These are phyloP conservation scores for Heimioporus sp. DNA, from an alignment of 768 basidiomycete species.

Conservation along the genomic window DNA sequence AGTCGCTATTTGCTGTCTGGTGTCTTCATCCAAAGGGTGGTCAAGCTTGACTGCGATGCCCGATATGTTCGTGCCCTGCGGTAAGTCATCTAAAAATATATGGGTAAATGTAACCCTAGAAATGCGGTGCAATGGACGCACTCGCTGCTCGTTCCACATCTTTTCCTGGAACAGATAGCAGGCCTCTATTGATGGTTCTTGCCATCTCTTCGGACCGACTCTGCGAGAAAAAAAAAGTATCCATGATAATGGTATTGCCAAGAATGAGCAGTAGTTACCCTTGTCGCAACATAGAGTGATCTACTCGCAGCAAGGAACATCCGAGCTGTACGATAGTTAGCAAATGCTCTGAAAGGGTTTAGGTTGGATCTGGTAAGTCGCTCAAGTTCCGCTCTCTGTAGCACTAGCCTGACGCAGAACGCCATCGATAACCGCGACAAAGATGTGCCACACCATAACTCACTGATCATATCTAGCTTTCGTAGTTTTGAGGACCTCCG, in stretches of 20 bases:
- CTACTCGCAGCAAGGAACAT: slow-evolving; percentile 4
- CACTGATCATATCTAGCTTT: slow-evolving; percentile 4
- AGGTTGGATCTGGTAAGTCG: not conserved
- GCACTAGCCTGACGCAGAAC: not conserved
- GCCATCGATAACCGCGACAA: not conserved
- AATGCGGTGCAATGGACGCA: not conserved
- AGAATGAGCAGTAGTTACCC: not conserved
- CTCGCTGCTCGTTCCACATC: not conserved
- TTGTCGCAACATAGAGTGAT: slow-evolving; percentile 1
- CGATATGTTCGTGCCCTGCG: not conserved
- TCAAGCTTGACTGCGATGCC: slow-evolving; percentile 10
- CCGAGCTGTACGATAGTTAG: slow-evolving; percentile 3
- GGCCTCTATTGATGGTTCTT: not conserved
- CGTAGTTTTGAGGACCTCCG: not conserved
- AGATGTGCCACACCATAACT: not conserved
- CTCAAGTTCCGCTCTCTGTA: not conserved
- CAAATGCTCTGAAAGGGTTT: slow-evolving; percentile 1
- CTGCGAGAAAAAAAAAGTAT: not conserved
- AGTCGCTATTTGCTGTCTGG: not conserved
- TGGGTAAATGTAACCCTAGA: too few species aligned
- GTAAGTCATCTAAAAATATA: not conserved
- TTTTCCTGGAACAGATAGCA: slow-evolving; percentile 1
- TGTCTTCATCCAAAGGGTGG: slow-evolving; percentile 5
- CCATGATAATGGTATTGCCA: too few species aligned
- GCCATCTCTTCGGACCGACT: slow-evolving; percentile 7